A percentile compares a stretch with the other conserved stretches of the same genome.
These are phyloP conservation scores for Mucor plumbeus DNA, from an alignment of 371 early-diverging fungal species.

Conservation along the genomic window DNA sequence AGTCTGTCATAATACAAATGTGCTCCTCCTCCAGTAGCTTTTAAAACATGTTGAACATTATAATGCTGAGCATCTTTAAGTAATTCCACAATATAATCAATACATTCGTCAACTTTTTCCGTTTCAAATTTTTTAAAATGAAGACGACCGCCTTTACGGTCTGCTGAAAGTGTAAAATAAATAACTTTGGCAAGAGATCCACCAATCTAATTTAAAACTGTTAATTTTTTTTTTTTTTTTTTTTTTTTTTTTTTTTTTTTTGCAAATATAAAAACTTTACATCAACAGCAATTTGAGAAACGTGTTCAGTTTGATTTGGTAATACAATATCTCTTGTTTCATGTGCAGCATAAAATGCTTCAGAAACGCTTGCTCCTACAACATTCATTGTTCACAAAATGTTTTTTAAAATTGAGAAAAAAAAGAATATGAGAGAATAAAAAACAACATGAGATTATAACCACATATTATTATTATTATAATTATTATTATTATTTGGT, in stretches of 20 bases:
- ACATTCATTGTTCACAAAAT: conserved; percentile 61
- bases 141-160: conserved; percentile 80
- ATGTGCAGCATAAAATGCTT: conserved; percentile 59
- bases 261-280: conserved; percentile 40
- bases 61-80: conserved; percentile 54
- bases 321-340: conserved; percentile 81
- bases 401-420: background rate
- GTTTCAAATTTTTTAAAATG: conserved; percentile 95
- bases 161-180: conserved; percentile 72
- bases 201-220: conserved; percentile 87
- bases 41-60: conserved; percentile 50
- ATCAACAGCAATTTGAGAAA: conserved; percentile 92
- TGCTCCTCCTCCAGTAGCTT: conserved; percentile 88
- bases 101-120: conserved; percentile 85
- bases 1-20: conserved; percentile 71
- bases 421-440: background rate
- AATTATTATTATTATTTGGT: too few species aligned
- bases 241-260: too few species aligned
- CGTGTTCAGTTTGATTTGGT: conserved; percentile 85
- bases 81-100: conserved; percentile 78
- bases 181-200: conserved; percentile 95
- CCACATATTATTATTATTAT: background rate
- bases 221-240: too few species aligned
- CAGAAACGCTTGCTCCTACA: conserved; percentile 68
- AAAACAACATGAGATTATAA: background rate